Percentiles rank a stretch among this genome's conserved stretches.
Evolutionary conservation across 805 yeast species (phyloP).

Genomic region (Lipomyces mesembrius): DNA sequence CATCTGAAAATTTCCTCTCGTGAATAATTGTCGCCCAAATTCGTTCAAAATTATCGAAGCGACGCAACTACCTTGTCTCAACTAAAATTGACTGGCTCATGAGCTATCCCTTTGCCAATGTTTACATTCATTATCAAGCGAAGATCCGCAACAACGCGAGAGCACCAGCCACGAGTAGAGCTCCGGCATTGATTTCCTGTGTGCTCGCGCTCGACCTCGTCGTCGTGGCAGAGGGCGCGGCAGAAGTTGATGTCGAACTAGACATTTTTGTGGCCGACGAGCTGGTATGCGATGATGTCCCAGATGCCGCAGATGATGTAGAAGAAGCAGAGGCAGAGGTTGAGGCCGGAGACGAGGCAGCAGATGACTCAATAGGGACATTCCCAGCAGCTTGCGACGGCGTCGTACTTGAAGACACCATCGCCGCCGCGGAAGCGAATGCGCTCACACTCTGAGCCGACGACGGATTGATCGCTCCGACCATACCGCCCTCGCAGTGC

Average conservation of each 20-base stretch:
- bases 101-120: too few relatives aligned
- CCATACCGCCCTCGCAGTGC: conserved; percentile 37
- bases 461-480: conserved; percentile 36
- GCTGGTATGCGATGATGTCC: conserved; percentile 9
- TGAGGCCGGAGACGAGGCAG: conserved; percentile 17
- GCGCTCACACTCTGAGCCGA: conserved; percentile 26
- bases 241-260: conserved; percentile 13
- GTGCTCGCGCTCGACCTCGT: neutral
- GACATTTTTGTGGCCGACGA: conserved; percentile 4
- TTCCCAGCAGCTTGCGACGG: conserved; percentile 15
- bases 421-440: conserved; percentile 24
- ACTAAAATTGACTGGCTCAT: too few relatives aligned
- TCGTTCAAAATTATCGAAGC: too few relatives aligned
- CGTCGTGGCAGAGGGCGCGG: neutral
- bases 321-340: conserved; percentile 11
- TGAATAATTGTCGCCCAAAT: too few relatives aligned
- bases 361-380: conserved; percentile 3
- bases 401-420: conserved; percentile 17
- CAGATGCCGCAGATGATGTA: conserved; percentile 16
- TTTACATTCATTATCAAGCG: neutral
- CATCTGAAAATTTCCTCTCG: too few relatives aligned
- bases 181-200: neutral
- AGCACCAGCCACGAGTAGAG: neutral
- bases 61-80: too few relatives aligned
- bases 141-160: neutral